These are phyloP conservation scores for Solanum pennellii DNA, from an alignment of 257 asterid species.

Conservation along the genomic window DNA sequence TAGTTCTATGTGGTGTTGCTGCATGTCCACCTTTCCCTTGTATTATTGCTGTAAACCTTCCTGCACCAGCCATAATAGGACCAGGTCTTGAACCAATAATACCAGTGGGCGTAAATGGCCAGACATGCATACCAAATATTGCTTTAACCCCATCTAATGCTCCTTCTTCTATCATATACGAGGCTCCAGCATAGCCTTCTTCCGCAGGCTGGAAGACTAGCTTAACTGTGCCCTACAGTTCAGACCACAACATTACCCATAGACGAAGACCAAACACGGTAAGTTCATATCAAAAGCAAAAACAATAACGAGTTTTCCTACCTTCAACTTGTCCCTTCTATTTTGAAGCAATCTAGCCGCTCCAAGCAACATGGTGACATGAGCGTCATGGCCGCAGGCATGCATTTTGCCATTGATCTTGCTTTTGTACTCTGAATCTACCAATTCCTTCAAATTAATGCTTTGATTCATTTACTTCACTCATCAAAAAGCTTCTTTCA, in stretches of 20 bases:
- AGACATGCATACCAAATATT: slow-evolving; percentile 62
- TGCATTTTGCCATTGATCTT: slow-evolving; percentile 82
- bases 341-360: slow-evolving; percentile 78
- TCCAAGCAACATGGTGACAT: slow-evolving; percentile 86
- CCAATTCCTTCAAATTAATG: slow-evolving; percentile 48
- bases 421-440: slow-evolving; percentile 92
- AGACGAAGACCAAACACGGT: not conserved
- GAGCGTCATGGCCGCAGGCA: slow-evolving; percentile 96
- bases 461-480: not conserved
- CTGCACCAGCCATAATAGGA: slow-evolving; percentile 64
- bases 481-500: not conserved
- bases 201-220: slow-evolving; percentile 89
- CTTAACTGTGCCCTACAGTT: slow-evolving; percentile 64
- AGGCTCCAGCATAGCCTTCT: slow-evolving; percentile 82
- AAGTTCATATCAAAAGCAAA: not conserved
- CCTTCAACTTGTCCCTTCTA: slow-evolving; percentile 54
- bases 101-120: slow-evolving; percentile 42
- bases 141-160: slow-evolving; percentile 58
- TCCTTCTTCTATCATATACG: slow-evolving; percentile 53
- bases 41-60: slow-evolving; percentile 48
- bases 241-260: not conserved
- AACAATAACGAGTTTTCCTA: not conserved
- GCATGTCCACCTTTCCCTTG: slow-evolving; percentile 84
- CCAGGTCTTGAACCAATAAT: slow-evolving; percentile 54
- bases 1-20: slow-evolving; percentile 59